These are phyloP conservation scores for Jatropha curcas DNA, from an alignment of 345 rosid species.

Conservation along the genomic window DNA sequence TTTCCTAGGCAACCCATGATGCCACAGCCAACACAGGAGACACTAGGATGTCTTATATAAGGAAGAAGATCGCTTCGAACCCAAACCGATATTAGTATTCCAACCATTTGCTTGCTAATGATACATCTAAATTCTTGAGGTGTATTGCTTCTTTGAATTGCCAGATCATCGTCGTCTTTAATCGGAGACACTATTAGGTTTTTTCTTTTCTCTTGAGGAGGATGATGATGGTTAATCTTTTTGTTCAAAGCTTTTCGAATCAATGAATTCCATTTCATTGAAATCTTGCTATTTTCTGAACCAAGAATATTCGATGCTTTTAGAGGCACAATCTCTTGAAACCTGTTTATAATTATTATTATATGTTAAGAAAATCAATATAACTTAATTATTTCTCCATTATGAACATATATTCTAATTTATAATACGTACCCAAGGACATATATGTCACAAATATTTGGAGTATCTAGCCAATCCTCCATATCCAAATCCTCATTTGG, in stretches of 20 bases:
- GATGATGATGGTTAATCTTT: not conserved
- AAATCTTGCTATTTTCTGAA: constrained; percentile 47
- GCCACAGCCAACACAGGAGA: constrained; percentile 82
- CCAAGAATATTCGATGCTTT: constrained; percentile 63
- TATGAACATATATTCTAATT: no score
- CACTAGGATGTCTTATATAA: constrained; percentile 51
- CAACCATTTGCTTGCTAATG: constrained; percentile 84
- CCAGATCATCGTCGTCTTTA: constrained; percentile 25
- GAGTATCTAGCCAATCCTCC: constrained; percentile 58
- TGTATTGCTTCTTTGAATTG: not conserved
- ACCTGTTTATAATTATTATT: no score
- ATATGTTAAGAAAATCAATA: no score
- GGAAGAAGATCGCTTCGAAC: constrained; percentile 53
- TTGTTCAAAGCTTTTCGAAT: constrained; percentile 60
- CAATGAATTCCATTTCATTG: constrained; percentile 66
- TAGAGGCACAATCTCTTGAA: constrained; percentile 80
- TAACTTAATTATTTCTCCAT: no score
- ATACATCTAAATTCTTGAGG: constrained; percentile 47
- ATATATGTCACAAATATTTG: constrained; percentile 60
- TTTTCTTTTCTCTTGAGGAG: not conserved
- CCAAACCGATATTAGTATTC: constrained; percentile 71
- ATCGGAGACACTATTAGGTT: constrained; percentile 10
- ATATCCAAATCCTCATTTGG: constrained; percentile 61
- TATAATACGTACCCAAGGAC: constrained; percentile 73
- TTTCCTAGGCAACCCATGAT: constrained; percentile 81